Conservation (phyloP, 805 yeast species). For the Debaryomyces castellii region DNA sequence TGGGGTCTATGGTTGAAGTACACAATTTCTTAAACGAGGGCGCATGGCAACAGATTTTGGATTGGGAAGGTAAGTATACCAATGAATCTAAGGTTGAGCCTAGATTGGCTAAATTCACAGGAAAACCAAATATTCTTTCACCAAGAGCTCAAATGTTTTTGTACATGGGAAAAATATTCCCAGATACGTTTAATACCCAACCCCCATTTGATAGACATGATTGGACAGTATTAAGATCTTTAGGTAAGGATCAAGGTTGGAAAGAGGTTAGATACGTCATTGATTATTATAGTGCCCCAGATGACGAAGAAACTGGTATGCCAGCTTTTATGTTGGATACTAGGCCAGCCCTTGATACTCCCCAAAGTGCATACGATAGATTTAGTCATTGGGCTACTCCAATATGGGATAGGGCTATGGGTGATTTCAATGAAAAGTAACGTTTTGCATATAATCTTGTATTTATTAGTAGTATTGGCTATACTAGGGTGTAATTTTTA, state of each 20-base stretch:
- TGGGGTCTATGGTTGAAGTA: constrained; percentile 93
- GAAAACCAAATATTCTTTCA: constrained; percentile 82
- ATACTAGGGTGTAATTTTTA: background rate
- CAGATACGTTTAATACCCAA: constrained; percentile 65
- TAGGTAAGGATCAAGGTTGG: constrained; percentile 50
- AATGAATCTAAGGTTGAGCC: constrained; percentile 58
- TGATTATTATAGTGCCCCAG: constrained; percentile 96
- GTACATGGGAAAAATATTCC: constrained; percentile 66
- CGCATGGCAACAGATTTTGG: constrained; percentile 91
- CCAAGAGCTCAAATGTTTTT: constrained; percentile 81
- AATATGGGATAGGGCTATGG: constrained; percentile 70
- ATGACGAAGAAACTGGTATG: constrained; percentile 78
- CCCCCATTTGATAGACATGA: constrained; percentile 98
- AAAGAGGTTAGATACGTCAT: constrained; percentile 83
- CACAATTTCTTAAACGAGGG: constrained; percentile 96
- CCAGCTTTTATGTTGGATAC: constrained; percentile 93
- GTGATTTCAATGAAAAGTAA: constrained; percentile 32
- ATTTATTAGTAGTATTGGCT: background rate
- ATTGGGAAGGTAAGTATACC: constrained; percentile 84
- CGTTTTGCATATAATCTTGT: constrained; percentile 1
- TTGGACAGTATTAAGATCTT: constrained; percentile 87
- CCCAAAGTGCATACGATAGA: constrained; percentile 66
- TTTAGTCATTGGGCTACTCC: constrained; percentile 66
- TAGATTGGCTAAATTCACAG: constrained; percentile 81
- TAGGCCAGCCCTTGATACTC: constrained; percentile 85